Evolutionary conservation across 805 yeast species (phyloP), one percentile per base, ranked within the genome.

Genomic region (Barnettozyma wickerhamii): DNA sequence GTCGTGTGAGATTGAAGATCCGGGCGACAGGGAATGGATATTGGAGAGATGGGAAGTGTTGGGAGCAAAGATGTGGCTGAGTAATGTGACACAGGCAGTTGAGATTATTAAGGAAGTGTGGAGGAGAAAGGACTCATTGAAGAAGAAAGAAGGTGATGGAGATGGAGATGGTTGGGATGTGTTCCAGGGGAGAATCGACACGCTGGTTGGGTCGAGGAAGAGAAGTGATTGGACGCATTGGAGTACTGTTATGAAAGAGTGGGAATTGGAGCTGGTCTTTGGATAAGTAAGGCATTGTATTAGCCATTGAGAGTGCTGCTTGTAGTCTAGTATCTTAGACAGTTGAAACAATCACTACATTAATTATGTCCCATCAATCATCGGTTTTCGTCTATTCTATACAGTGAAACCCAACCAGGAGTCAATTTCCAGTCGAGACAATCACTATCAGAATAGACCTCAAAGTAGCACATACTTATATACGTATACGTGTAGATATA

Each of bases 101-200:
- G 86, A 81, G 49, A 84, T 81, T 10, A 81, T 81, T 27, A 74
- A 77, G 45, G 89, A 81, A 55, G 86, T 80, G 9, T 81, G 89
- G 89, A 63, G 72, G 29, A 59, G 88, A 18, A 77, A 77, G 42
- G 84, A 80, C 10, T 18, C 33, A 2, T 19, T 31, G 28, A 48
- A 13, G 18, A 29, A 5, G 36, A 36, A 19, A 30, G 18, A 14
- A 5, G 20, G 10, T 15, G 19, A 10, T 19, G 32, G 6, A 21
- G 41, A 27, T 13, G 20, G 32, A 14, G 33, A 34, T 17, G 43
- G 39, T n/a, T 53, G 58, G 58, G 58, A 48, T 6, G 21, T 44
- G 10, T 49, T 55, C 30, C 56, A 52, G 33, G 48, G 46, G 4
- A 40, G 53, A 12, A 55, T 54, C 10, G 58, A 53, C 30, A 49